A percentile compares a stretch with the other conserved stretches of the same genome.
These are phyloP conservation scores for Fusarium sp. DNA, from an alignment of 2,329 filamentous ascomycete species.

Conservation along the genomic window DNA sequence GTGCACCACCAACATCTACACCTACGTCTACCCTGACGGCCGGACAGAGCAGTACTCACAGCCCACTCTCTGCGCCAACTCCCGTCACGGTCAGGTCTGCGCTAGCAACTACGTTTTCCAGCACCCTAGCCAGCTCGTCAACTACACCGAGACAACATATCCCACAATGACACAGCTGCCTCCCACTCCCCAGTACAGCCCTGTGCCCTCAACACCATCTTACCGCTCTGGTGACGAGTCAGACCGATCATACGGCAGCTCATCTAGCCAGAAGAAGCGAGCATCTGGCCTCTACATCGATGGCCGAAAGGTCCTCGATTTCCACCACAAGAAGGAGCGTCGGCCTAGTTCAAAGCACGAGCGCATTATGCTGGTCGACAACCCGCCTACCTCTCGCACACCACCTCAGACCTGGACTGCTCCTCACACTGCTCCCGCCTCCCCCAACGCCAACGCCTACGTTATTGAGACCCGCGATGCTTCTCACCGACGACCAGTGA, in stretches of 20 bases:
- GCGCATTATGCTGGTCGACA: slow-evolving; percentile 59
- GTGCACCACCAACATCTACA: slow-evolving; percentile 63
- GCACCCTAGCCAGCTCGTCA: slow-evolving; percentile 54
- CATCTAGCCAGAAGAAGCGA: slow-evolving; percentile 47
- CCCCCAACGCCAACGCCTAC: slow-evolving; percentile 49
- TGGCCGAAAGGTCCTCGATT: slow-evolving; percentile 51
- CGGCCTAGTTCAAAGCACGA: slow-evolving; percentile 50
- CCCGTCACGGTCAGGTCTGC: slow-evolving; percentile 57
- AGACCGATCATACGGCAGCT: slow-evolving; percentile 51
- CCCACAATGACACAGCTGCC: slow-evolving; percentile 52
- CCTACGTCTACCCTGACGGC: slow-evolving; percentile 61
- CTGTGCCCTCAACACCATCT: slow-evolving; percentile 46
- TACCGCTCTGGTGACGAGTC: slow-evolving; percentile 55
- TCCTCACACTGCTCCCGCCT: slow-evolving; percentile 56
- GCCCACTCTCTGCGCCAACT: slow-evolving; percentile 53
- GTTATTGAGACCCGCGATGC: slow-evolving; percentile 40
- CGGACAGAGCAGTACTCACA: slow-evolving; percentile 50
- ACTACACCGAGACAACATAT: slow-evolving; percentile 46
- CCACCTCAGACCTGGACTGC: slow-evolving; percentile 57
- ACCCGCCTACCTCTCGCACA: slow-evolving; percentile 59
- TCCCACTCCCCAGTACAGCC: slow-evolving; percentile 55
- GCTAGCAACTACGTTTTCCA: slow-evolving; percentile 54
- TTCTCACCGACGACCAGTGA: slow-evolving; percentile 49
- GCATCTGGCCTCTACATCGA: slow-evolving; percentile 54
- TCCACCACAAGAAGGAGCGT: slow-evolving; percentile 47